Conservation (phyloP, 345 rosid genomes). For the Rhizophora mangle region DNA sequence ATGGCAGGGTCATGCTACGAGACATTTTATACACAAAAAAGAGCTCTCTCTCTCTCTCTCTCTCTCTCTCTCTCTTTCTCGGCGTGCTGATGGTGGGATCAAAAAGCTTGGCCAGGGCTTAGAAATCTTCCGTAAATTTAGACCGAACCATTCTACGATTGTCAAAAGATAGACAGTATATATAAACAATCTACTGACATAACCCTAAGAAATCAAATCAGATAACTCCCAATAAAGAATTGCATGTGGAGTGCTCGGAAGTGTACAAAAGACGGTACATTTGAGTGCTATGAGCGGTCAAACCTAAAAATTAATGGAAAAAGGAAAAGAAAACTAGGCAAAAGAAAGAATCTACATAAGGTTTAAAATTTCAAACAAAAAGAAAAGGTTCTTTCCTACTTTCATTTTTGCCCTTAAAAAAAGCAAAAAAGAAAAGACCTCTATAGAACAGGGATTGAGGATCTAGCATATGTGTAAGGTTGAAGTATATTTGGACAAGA, state of each 20-base stretch:
- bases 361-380: conserved; percentile 21
- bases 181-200: background rate
- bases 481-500: conserved; percentile 5
- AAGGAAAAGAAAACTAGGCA: background rate
- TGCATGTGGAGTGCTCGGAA: conserved; percentile 41
- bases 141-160: background rate
- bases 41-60: background rate
- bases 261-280: conserved; percentile 11
- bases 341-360: conserved; percentile 6
- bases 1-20: conserved; percentile 21
- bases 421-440: conserved; percentile 9
- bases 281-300: conserved; percentile 20
- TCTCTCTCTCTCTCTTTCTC: background rate
- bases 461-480: conserved; percentile 47
- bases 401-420: background rate
- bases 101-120: too few species aligned
- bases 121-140: background rate
- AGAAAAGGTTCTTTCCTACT: conserved; percentile 8
- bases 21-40: conserved; percentile 16
- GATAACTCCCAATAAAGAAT: conserved; percentile 7
- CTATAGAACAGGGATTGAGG: conserved; percentile 23
- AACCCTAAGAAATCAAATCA: background rate
- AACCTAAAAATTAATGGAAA: background rate
- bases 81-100: conserved; percentile 3
- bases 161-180: conserved; percentile 6